These are phyloP conservation scores for Coemansia sp. DNA, from an alignment of 192 early-diverging fungal genomes.

Conservation along the genomic window DNA sequence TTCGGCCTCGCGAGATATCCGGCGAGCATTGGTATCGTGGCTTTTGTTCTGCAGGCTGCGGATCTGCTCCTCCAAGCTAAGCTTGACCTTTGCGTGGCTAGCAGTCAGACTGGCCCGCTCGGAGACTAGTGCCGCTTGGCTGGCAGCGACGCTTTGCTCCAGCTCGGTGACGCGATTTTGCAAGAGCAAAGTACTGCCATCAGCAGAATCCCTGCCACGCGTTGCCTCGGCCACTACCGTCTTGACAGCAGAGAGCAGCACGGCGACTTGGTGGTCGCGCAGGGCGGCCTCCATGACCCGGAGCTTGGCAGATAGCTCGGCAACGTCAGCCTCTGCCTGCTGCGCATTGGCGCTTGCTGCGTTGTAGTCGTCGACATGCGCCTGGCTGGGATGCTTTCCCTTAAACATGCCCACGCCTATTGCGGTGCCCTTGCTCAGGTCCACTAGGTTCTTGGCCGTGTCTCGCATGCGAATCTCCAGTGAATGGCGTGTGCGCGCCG, in stretches of 20 bases:
- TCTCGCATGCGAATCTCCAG: conserved; percentile 31
- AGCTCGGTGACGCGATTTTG: conserved; percentile 2
- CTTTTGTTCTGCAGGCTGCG: conserved; percentile 33
- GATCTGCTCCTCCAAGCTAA: conserved; percentile 28
- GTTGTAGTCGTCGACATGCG: conserved; percentile 30
- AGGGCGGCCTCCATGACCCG: conserved; percentile 24
- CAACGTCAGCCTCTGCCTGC: conserved; percentile 31
- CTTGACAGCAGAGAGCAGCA: conserved; percentile 30
- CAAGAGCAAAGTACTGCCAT: background rate
- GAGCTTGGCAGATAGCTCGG: conserved; percentile 29
- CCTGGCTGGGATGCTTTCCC: conserved; percentile 25
- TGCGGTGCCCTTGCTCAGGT: conserved; percentile 10
- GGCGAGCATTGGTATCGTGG: conserved; percentile 30
- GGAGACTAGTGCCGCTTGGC: background rate
- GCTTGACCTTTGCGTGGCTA: background rate
- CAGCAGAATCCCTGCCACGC: background rate
- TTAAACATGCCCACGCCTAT: conserved; percentile 35
- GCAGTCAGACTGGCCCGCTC: conserved; percentile 2
- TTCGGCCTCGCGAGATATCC: conserved; percentile 16
- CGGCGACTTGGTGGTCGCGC: conserved; percentile 41
- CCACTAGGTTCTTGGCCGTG: conserved; percentile 28
- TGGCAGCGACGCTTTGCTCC: conserved; percentile 5
- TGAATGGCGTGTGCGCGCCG: conserved; percentile 25
- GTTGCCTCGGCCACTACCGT: conserved; percentile 31
- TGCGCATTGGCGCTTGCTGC: conserved; percentile 19